Base-by-base conservation (phyloP, 176 grass and related monocot species). In the Olyra latifolia region DNA sequence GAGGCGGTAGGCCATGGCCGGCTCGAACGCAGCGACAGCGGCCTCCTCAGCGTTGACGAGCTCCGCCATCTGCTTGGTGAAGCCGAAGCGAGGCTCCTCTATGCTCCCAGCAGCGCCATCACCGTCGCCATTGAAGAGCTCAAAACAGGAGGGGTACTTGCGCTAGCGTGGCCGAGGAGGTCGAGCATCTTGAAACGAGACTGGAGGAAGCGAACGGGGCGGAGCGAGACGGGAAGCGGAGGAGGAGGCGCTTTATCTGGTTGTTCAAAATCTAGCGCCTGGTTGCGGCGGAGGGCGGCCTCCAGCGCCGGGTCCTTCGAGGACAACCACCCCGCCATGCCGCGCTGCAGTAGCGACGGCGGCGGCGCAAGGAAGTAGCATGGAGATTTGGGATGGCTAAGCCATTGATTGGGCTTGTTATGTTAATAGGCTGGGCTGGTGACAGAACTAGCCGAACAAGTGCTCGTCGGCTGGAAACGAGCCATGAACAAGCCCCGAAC, bases 191-290 rank as follows among this genome's bases (percentile, higher is more conserved):
- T 87, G 86, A 92, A 93, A 63, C 77, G 85, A 23, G 87, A 92
- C 74, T 98, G 90, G 80, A 98, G 88, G 88, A 86, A 90, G 46
- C 87, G 74, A 63, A 98, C 90, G 92, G 86, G 17, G 84, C 86
- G 56, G 87, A 52, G 70, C 83, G 88, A 39, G 84, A 79, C 14
- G 95, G 90, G 73, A 85, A 92, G 41, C 92, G 80, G 80, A 98
- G 86, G 74, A 98, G 85, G 60, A 94, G 69, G 63, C 91, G 83
- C 82, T 98, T 98, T 79, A 94, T 98, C 81, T 98, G 92, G 77
- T 98, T 98, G 83, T 98, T 98, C 10, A 92, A 76, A 13, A 98
- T 77, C 95, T 92, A 98, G 53, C 95, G 95, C 39, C 95, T n/a
- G 89, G 80, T 91, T 98, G 15, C 89, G 95, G 14, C 83, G 80